Evolutionary conservation across 1,139 yeast genomes (phyloP).

Genomic region (Nakaseomyces sp.): DNA sequence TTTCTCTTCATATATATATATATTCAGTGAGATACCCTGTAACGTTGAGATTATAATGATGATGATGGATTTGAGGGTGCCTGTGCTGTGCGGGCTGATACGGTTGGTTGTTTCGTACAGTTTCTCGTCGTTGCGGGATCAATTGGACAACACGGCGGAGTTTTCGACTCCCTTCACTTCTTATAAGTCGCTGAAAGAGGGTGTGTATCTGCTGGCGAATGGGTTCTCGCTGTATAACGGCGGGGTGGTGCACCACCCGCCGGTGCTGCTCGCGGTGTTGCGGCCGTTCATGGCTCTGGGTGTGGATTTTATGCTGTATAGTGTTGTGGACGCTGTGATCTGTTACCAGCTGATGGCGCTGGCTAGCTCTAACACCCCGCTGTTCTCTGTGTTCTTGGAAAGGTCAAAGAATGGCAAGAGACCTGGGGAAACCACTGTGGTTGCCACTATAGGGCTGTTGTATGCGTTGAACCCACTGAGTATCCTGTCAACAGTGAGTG

Average conservation of each 20-base stretch:
- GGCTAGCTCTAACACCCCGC: slow-evolving; percentile 15
- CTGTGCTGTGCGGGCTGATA: slow-evolving; percentile 1
- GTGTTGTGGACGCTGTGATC: slow-evolving; percentile 35
- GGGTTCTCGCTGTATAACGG: slow-evolving; percentile 67
- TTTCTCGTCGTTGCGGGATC: slow-evolving; percentile 23
- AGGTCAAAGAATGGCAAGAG: not conserved
- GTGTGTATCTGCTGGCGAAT: slow-evolving; percentile 57
- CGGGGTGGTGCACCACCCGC: slow-evolving; percentile 82
- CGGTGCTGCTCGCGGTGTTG: slow-evolving; percentile 43
- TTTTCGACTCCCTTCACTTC: slow-evolving; percentile 41
- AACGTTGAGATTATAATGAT: too few species aligned
- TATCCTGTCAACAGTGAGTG: slow-evolving; percentile 57
- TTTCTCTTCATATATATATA: too few species aligned
- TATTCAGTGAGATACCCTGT: too few species aligned
- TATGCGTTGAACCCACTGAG: slow-evolving; percentile 77
- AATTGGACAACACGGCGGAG: slow-evolving; percentile 52
- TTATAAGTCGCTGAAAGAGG: slow-evolving; percentile 56
- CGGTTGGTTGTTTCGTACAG: slow-evolving; percentile 16
- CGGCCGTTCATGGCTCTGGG: slow-evolving; percentile 8
- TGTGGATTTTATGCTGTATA: slow-evolving; percentile 4
- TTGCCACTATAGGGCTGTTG: slow-evolving; percentile 39
- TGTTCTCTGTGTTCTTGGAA: not conserved
- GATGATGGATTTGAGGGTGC: slow-evolving; percentile 1
- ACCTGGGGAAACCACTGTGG: slow-evolving; percentile 34
- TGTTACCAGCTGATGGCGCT: slow-evolving; percentile 33